Evolutionary conservation across 1,284 basidiomycete species (phyloP).

Genomic region (Grifola frondosa): DNA sequence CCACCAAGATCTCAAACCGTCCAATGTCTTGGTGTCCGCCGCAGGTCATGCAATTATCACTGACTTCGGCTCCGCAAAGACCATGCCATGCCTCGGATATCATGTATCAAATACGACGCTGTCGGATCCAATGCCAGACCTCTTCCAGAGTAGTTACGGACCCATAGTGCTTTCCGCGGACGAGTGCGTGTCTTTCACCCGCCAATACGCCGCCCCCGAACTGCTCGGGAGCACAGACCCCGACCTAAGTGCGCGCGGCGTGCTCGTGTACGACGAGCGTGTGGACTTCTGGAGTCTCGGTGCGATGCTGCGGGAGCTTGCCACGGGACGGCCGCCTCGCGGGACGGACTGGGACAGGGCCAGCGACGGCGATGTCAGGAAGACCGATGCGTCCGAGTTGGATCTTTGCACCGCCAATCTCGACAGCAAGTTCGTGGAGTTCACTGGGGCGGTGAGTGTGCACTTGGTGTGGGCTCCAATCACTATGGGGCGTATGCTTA

Average conservation of each 20-base stretch:
- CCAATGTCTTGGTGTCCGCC: conserved; percentile 62
- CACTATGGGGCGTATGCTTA: not conserved
- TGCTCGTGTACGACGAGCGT: conserved; percentile 20
- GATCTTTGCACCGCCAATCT: no score
- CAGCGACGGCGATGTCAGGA: conserved; percentile 8
- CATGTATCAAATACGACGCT: not conserved
- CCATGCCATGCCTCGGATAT: conserved; percentile 25
- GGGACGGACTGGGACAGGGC: conserved; percentile 9
- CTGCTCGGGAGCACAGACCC: conserved; percentile 11
- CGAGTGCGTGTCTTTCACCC: conserved; percentile 21
- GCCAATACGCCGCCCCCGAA: conserved; percentile 22
- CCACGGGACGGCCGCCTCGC: conserved; percentile 6
- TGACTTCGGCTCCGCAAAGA: conserved; percentile 50
- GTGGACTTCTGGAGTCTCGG: conserved; percentile 23
- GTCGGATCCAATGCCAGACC: conserved; percentile 1
- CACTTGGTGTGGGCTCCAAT: not conserved
- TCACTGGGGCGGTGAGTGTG: conserved; percentile 11
- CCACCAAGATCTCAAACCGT: conserved; percentile 70
- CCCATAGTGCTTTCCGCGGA: conserved; percentile 14
- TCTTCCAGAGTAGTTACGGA: conserved; percentile 3
- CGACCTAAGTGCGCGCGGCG: not conserved
- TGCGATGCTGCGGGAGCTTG: conserved; percentile 19
- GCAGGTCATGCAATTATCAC: conserved; percentile 52
- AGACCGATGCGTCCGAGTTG: no score
- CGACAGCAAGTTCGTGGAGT: conserved; percentile 18